Evolutionary conservation across 1,139 yeast species (phyloP).

Genomic region (Kodamaea ohmeri): DNA sequence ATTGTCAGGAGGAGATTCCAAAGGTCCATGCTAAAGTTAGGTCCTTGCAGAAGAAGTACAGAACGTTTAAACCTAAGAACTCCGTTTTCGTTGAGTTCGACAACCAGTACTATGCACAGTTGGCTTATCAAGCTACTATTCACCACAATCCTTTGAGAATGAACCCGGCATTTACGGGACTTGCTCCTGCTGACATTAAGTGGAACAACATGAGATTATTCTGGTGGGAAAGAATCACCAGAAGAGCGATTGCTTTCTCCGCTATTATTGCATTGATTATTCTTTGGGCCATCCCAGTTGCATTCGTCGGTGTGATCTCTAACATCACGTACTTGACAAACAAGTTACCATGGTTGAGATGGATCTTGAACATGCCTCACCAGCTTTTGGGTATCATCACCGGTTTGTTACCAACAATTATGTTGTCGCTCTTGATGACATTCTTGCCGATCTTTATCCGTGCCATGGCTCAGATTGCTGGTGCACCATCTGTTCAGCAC

Average conservation of each 20-base stretch:
- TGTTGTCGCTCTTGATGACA: constrained; percentile 80
- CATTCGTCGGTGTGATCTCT: constrained; percentile 90
- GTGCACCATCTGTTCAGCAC: constrained; percentile 60
- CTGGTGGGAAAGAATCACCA: constrained; percentile 78
- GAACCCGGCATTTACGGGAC: constrained; percentile 51
- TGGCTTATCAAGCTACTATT: constrained; percentile 59
- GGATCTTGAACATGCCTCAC: constrained; percentile 67
- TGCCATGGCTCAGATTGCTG: constrained; percentile 62
- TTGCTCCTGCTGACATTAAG: constrained; percentile 58
- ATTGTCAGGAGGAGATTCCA: constrained; percentile 55
- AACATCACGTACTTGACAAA: constrained; percentile 72
- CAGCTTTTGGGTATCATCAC: constrained; percentile 76
- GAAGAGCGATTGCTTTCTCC: constrained; percentile 57
- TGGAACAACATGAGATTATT: constrained; percentile 73
- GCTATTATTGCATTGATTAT: constrained; percentile 60
- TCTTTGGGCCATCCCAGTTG: constrained; percentile 94
- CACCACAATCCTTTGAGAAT: constrained; percentile 55
- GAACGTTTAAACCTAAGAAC: constrained; percentile 45
- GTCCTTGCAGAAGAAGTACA: constrained; percentile 46
- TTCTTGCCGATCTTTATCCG: constrained; percentile 71
- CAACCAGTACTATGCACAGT: constrained; percentile 66
- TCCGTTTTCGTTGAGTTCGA: constrained; percentile 70
- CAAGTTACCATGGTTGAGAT: constrained; percentile 65
- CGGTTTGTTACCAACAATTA: constrained; percentile 79
- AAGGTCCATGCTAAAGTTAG: constrained; percentile 54